Percentiles rank a stretch among this genome's conserved stretches.
Conservation (phyloP, 208 protist genomes). For the Leishmania gerbilli region DNA sequence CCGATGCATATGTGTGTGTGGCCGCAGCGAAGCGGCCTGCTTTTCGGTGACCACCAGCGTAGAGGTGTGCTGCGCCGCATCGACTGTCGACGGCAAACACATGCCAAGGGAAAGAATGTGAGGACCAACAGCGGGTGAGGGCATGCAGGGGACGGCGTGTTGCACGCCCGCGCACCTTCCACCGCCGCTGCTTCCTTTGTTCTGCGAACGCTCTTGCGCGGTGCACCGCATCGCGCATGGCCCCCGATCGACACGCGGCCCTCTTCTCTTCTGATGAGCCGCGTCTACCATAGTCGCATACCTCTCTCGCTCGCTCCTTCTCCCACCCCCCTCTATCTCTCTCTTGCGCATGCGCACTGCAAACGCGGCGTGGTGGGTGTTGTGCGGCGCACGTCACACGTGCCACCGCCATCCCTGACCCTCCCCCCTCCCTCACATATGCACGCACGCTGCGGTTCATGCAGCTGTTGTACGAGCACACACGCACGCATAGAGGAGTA, state of each 20-base stretch:
- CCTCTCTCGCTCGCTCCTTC: neutral
- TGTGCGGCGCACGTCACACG: neutral
- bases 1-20: neutral
- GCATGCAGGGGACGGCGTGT: neutral
- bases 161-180: neutral
- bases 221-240: neutral
- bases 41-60: neutral
- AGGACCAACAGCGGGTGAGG: neutral
- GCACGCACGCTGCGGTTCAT: neutral
- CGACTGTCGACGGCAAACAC: neutral
- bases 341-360: too few species aligned
- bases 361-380: too few species aligned
- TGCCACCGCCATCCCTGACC: neutral
- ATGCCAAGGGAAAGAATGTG: neutral
- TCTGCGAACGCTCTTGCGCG: neutral
- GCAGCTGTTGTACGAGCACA: neutral
- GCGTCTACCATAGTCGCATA: neutral
- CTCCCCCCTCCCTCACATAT: neutral
- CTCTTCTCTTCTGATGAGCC: conserved; percentile 1
- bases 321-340: neutral
- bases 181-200: neutral
- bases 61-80: neutral
- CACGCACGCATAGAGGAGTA: neutral
- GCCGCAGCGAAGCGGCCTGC: neutral
- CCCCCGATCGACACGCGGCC: neutral